These are phyloP conservation scores for Gliomastix tumulicola DNA, from an alignment of 2,329 filamentous ascomycete species.

Conservation along the genomic window DNA sequence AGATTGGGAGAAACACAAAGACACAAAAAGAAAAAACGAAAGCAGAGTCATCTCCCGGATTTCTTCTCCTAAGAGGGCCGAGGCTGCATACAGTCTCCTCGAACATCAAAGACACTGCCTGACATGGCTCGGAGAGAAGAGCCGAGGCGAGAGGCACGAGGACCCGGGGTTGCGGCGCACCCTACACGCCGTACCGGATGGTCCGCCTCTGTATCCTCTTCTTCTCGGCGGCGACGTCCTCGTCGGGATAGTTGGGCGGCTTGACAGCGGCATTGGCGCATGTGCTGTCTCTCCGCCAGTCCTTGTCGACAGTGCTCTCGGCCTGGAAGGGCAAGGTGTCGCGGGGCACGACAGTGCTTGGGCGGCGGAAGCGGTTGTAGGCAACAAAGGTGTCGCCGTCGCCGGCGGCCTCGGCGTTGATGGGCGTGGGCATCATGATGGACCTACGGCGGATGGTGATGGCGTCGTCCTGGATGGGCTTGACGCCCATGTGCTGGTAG, in stretches of 20 bases:
- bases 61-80: too few species aligned
- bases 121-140: too few species aligned
- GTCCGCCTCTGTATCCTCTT: slow-evolving; percentile 3
- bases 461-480: slow-evolving; percentile 34
- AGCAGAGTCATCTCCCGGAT: too few species aligned
- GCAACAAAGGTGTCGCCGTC: slow-evolving; percentile 32
- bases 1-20: too few species aligned
- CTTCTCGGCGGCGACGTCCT: slow-evolving; percentile 4
- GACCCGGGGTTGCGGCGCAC: too few species aligned
- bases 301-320: background rate
- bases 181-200: slow-evolving; percentile 3
- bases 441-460: slow-evolving; percentile 28
- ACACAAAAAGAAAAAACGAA: too few species aligned
- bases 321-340: background rate
- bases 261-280: background rate
- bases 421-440: slow-evolving; percentile 20
- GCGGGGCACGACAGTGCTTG: slow-evolving; percentile 6
- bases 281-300: background rate
- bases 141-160: too few species aligned
- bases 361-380: slow-evolving; percentile 40
- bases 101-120: too few species aligned
- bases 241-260: slow-evolving; percentile 4
- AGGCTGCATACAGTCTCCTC: too few species aligned
- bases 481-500: slow-evolving; percentile 28
- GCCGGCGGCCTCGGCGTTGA: slow-evolving; percentile 28